phyloP scores from a whole-genome alignment of 169 alveolate genomes.

The Plasmodium chabaudi region DNA sequence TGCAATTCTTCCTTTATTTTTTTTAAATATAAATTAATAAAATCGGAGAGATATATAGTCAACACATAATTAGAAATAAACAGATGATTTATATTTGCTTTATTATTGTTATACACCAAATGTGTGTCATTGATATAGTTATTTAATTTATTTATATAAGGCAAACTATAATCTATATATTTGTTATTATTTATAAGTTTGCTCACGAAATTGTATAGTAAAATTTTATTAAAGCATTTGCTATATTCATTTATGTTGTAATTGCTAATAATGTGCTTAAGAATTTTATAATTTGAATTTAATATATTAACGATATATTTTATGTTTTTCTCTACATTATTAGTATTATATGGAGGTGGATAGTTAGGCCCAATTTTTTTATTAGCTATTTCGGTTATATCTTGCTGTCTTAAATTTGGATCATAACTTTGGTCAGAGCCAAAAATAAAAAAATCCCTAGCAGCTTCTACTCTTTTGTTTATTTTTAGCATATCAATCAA shows the following conservation, averaged over 20 bases:
- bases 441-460: too few species aligned
- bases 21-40: conserved; percentile 20
- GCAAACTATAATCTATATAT: neutral
- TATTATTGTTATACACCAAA: neutral
- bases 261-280: conserved; percentile 14
- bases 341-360: neutral
- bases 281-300: conserved; percentile 47
- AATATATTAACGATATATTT: conserved; percentile 52
- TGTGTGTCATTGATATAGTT: neutral
- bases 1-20: neutral
- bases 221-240: conserved; percentile 15
- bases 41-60: conserved; percentile 18
- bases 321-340: conserved; percentile 19
- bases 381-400: neutral
- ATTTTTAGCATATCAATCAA: too few species aligned
- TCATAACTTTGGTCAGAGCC: too few species aligned
- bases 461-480: too few species aligned
- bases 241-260: conserved; percentile 28
- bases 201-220: conserved; percentile 25
- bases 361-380: neutral
- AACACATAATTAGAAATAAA: conserved; percentile 32
- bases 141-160: conserved; percentile 9
- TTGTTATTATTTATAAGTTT: conserved; percentile 17
- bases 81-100: conserved; percentile 42
- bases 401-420: too few species aligned